phyloP scores from a whole-genome alignment of 2,329 filamentous ascomycete species.

The Fonsecaea nubica region DNA sequence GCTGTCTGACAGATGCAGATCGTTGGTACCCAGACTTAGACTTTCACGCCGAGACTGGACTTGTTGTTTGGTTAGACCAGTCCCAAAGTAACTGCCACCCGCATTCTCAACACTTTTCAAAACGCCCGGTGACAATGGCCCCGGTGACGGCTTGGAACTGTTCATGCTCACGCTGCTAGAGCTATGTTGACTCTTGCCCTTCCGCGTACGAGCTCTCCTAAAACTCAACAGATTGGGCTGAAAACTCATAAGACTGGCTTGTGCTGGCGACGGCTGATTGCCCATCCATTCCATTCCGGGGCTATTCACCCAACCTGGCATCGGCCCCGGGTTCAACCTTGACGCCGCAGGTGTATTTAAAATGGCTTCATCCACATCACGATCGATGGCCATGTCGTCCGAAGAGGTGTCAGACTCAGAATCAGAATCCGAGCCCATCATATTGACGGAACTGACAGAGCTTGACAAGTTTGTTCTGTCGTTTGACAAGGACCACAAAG shows the following conservation, averaged over 20 bases:
- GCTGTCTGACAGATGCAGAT: conserved; percentile 78
- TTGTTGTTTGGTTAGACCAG: conserved; percentile 56
- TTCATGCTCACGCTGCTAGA: conserved; percentile 73
- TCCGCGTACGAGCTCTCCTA: conserved; percentile 64
- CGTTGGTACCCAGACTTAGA: conserved; percentile 87
- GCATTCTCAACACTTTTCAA: conserved; percentile 61
- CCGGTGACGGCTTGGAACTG: conserved; percentile 71
- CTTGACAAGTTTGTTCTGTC: conserved; percentile 76
- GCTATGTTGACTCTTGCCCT: conserved; percentile 67
- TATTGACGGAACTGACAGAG: conserved; percentile 79
- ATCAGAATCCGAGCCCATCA: conserved; percentile 80
- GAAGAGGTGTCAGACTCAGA: conserved; percentile 73
- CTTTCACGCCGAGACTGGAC: conserved; percentile 76
- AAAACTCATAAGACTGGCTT: conserved; percentile 81
- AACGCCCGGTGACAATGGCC: conserved; percentile 78
- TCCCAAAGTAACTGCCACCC: conserved; percentile 61
- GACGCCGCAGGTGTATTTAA: conserved; percentile 80
- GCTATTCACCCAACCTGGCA: conserved; percentile 57
- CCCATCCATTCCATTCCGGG: conserved; percentile 68
- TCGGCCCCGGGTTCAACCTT: conserved; percentile 60
- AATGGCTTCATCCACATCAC: conserved; percentile 77
- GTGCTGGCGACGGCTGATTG: conserved; percentile 66
- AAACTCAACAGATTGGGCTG: conserved; percentile 81
- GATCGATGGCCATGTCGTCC: conserved; percentile 62
- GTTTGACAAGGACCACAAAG: conserved; percentile 73